Percentiles rank a stretch among this genome's conserved stretches.
Conservation (phyloP, 169 alveolate species). For the Neospora caninum region DNA sequence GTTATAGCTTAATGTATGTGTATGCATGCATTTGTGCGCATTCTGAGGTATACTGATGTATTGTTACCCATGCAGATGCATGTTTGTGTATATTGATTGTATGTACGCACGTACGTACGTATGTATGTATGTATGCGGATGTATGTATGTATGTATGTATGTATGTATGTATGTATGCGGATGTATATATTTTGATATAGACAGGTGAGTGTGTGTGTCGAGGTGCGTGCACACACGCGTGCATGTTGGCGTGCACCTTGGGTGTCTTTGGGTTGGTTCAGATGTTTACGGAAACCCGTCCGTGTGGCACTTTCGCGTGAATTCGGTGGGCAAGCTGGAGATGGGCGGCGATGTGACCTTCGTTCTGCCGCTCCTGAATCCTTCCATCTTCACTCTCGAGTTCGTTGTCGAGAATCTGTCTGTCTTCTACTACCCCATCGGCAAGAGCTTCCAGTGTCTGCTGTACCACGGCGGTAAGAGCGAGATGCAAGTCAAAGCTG, state of each 20-base stretch:
- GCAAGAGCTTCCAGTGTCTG: slow-evolving; percentile 20
- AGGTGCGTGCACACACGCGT: background rate
- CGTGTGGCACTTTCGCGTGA: slow-evolving; percentile 10
- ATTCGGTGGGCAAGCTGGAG: background rate
- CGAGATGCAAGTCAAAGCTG: too few species aligned
- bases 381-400: slow-evolving; percentile 25
- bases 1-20: too few species aligned
- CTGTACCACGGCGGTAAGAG: slow-evolving; percentile 38
- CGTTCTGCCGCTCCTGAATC: background rate
- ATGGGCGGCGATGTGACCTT: slow-evolving; percentile 16
- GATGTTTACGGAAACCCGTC: background rate
- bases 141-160: too few species aligned
- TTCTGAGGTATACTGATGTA: too few species aligned
- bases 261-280: background rate
- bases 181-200: too few species aligned
- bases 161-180: too few species aligned
- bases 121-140: too few species aligned
- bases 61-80: too few species aligned
- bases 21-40: too few species aligned
- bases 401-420: background rate
- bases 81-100: too few species aligned
- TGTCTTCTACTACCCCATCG: slow-evolving; percentile 42
- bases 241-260: background rate
- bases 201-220: too few species aligned
- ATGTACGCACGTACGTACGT: too few species aligned